Conservation (phyloP, 345 rosid genomes). For the Aurinia saxatilis region DNA sequence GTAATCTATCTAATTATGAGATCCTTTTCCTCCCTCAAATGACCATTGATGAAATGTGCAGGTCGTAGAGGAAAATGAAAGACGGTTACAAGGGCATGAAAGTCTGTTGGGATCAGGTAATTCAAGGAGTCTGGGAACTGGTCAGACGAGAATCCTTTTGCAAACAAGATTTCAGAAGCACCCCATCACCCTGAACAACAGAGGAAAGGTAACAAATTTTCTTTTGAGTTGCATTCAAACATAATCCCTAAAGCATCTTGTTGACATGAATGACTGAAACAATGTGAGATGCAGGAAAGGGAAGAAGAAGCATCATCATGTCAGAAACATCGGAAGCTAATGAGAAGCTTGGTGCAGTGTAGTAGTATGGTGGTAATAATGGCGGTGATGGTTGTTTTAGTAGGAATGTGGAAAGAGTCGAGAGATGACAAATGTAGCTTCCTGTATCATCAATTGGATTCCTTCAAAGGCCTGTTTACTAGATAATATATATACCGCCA, state of each 20-base stretch:
- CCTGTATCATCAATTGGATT: constrained; percentile 27
- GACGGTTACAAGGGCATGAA: constrained; percentile 32
- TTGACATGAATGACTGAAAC: neutral
- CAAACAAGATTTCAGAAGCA: constrained; percentile 14
- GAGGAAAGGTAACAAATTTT: constrained; percentile 34
- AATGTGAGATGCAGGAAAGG: constrained; percentile 2
- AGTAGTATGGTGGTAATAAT: constrained; percentile 19
- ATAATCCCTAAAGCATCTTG: neutral
- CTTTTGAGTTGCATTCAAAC: neutral
- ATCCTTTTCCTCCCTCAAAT: neutral
- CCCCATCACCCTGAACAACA: neutral
- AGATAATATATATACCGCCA: neutral
- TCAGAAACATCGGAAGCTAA: constrained; percentile 15
- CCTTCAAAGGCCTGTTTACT: constrained; percentile 16
- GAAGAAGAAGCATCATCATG: constrained; percentile 12
- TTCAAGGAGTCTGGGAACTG: constrained; percentile 45
- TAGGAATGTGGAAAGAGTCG: constrained; percentile 25
- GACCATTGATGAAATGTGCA: constrained; percentile 13
- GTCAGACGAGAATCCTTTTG: constrained; percentile 56
- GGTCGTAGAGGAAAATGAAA: constrained; percentile 9
- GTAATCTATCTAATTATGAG: neutral
- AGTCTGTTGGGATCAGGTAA: constrained; percentile 21
- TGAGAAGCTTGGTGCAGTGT: constrained; percentile 13
- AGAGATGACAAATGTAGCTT: constrained; percentile 17
- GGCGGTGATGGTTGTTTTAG: constrained; percentile 20